A percentile compares a stretch with the other conserved stretches of the same genome.
Conservation (phyloP, 768 basidiomycete species). For the Cystobasidiopsis lactophilus region DNA sequence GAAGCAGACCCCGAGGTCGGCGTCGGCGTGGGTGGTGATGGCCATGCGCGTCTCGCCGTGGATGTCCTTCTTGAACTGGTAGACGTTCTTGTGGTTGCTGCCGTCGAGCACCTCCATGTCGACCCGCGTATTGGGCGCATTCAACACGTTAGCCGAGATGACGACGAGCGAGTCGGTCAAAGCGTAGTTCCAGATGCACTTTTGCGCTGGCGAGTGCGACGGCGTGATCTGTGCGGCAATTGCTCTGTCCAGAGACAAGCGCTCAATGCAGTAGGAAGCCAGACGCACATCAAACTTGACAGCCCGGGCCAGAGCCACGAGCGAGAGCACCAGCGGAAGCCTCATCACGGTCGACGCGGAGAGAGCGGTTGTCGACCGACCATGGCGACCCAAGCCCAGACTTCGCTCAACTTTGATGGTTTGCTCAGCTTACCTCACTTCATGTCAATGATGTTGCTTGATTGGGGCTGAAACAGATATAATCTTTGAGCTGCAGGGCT, state of each 20-base stretch:
- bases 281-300: slow-evolving; percentile 91
- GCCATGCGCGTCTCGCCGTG: slow-evolving; percentile 80
- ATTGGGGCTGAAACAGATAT: no score
- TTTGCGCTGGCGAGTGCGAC: slow-evolving; percentile 45
- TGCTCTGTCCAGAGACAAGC: no score
- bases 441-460: no score
- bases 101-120: slow-evolving; percentile 92
- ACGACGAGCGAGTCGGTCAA: slow-evolving; percentile 73
- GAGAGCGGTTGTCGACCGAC: no score
- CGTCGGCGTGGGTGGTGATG: slow-evolving; percentile 76
- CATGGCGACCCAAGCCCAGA: no score
- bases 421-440: no score
- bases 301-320: slow-evolving; percentile 27
- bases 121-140: slow-evolving; percentile 31
- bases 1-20: slow-evolving; percentile 89
- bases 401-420: no score
- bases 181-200: slow-evolving; percentile 91
- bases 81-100: slow-evolving; percentile 59
- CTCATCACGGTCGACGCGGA: no score
- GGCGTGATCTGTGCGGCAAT: no score
- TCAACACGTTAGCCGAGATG: slow-evolving; percentile 75
- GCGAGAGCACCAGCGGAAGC: neutral
- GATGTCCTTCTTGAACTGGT: slow-evolving; percentile 68
- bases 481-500: no score
- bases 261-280: no score